phyloP scores from a whole-genome alignment of 1,139 yeast species.

The Cylindricascospora bacillispora region DNA sequence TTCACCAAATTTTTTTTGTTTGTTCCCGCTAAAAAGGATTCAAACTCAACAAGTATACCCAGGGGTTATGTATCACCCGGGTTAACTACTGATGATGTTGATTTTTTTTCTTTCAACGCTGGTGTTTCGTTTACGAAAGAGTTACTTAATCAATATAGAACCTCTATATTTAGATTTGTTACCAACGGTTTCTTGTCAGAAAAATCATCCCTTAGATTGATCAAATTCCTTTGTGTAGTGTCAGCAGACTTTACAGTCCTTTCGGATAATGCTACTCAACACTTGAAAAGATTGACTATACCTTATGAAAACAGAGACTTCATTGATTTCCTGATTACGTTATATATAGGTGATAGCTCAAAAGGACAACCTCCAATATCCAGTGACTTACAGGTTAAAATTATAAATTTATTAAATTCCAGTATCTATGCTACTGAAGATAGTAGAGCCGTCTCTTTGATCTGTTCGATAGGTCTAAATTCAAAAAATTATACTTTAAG shows the following conservation, averaged over 20 bases:
- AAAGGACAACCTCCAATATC: constrained; percentile 39
- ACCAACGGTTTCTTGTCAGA: constrained; percentile 23
- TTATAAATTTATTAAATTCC: constrained; percentile 39
- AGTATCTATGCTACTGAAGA: constrained; percentile 40
- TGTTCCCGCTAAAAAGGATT: constrained; percentile 31
- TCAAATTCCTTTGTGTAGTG: constrained; percentile 46
- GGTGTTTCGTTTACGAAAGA: constrained; percentile 45
- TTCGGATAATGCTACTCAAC: constrained; percentile 27
- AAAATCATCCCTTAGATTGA: constrained; percentile 17
- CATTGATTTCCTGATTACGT: constrained; percentile 31
- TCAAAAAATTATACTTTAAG: constrained; percentile 35
- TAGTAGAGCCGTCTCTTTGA: constrained; percentile 26
- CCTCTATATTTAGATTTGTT: constrained; percentile 32
- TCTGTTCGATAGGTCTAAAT: constrained; percentile 45
- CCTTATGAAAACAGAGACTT: constrained; percentile 39
- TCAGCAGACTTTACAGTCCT: constrained; percentile 45
- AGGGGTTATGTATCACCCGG: constrained; percentile 47
- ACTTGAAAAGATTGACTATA: constrained; percentile 38
- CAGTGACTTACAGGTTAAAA: constrained; percentile 43
- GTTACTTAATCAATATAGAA: constrained; percentile 38
- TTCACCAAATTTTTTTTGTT: constrained; percentile 48
- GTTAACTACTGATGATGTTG: constrained; percentile 38
- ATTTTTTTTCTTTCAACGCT: constrained; percentile 55
- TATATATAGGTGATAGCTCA: constrained; percentile 37
- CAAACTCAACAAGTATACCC: constrained; percentile 27